Conservation (phyloP, 495 filamentous ascomycete genomes). For the Penicillium desertorum region DNA sequence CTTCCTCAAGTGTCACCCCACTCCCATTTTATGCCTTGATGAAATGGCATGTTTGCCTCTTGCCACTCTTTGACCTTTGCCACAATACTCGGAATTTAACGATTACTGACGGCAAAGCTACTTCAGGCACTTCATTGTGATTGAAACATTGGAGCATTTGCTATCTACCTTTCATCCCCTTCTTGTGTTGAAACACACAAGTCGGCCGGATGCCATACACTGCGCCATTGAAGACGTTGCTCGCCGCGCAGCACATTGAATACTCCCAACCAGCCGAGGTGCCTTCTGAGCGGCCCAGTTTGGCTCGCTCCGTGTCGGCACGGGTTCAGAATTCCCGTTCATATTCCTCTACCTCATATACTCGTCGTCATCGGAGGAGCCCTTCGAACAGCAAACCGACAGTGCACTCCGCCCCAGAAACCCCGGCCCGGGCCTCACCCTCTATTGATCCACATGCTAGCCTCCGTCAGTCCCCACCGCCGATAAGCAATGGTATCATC, state of each 20-base stretch:
- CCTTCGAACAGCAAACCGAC: constrained; percentile 52
- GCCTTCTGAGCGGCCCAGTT: constrained; percentile 40
- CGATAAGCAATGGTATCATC: constrained; percentile 67
- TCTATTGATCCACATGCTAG: constrained; percentile 54
- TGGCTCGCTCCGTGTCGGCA: constrained; percentile 35
- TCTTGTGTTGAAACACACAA: constrained; percentile 46
- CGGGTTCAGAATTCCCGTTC: constrained; percentile 67
- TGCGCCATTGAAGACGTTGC: constrained; percentile 78
- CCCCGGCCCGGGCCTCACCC: constrained; percentile 43
- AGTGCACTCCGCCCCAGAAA: constrained; percentile 30
- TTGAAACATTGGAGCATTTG: constrained; percentile 9
- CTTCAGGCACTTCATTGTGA: constrained; percentile 10
- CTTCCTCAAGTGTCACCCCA: constrained; percentile 24
- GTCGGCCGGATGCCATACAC: constrained; percentile 86
- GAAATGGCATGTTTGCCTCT: constrained; percentile 11
- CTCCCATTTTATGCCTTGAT: constrained; percentile 4
- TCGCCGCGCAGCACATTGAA: constrained; percentile 67
- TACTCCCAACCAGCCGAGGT: constrained; percentile 58
- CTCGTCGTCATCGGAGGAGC: constrained; percentile 65
- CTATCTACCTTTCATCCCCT: constrained; percentile 10
- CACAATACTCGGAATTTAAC: constrained; percentile 16
- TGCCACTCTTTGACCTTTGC: constrained; percentile 11
- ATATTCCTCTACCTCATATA: constrained; percentile 73
- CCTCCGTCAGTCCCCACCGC: constrained; percentile 77
- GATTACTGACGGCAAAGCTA: background rate